Conservation (phyloP, 1,284 basidiomycete species). For the Apiotrichum siamense region DNA sequence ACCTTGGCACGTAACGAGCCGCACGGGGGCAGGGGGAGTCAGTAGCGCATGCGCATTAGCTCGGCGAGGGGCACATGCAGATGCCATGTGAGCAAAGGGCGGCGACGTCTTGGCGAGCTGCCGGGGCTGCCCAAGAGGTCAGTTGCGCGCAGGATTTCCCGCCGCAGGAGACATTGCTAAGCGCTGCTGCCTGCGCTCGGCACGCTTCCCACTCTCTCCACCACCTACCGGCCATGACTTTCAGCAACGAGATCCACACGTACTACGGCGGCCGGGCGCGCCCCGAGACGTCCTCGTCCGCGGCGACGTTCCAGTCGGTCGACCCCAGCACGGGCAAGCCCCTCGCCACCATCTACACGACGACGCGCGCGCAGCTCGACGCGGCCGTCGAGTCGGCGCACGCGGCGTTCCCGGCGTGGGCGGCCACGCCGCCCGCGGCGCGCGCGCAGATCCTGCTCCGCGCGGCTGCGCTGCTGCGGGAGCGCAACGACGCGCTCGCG, state of each 20-base stretch:
- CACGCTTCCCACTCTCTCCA: neutral
- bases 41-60: too few species aligned
- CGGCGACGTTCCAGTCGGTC: constrained; percentile 10
- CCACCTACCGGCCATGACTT: constrained; percentile 6
- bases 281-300: constrained; percentile 5
- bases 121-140: too few species aligned
- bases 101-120: too few species aligned
- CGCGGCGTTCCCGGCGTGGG: constrained; percentile 10
- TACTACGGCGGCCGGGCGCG: constrained; percentile 14
- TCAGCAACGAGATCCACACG: constrained; percentile 13
- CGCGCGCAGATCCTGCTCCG: constrained; percentile 13
- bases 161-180: too few species aligned
- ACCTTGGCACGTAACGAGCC: too few species aligned
- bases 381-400: constrained; percentile 7
- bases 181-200: neutral
- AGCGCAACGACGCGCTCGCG: constrained; percentile 16
- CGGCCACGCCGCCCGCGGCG: constrained; percentile 3
- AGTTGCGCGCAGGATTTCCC: too few species aligned
- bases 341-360: constrained; percentile 14
- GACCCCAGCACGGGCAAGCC: constrained; percentile 9
- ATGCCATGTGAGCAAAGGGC: too few species aligned
- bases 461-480: constrained; percentile 10
- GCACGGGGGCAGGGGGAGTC: too few species aligned
- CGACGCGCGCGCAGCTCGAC: constrained; percentile 11
- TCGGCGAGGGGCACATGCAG: too few species aligned